Percentiles rank a stretch among this genome's conserved stretches.
phyloP scores from a whole-genome alignment of 2,329 filamentous ascomycete species.

The Lachnellula hyalina region DNA sequence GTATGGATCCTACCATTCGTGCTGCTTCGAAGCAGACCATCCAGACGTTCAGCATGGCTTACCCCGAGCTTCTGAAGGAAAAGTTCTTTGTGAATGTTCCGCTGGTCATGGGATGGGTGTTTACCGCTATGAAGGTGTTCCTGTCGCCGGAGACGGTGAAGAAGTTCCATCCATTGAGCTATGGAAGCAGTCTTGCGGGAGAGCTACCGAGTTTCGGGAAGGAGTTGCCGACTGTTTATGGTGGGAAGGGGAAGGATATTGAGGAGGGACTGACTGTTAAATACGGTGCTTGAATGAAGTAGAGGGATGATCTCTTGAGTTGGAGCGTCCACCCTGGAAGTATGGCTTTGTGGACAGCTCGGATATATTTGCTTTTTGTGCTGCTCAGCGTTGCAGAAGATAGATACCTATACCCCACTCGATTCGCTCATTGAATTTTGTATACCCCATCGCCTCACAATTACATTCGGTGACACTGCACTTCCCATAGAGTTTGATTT shows the following conservation, averaged over 20 bases:
- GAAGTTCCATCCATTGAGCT: slow-evolving; percentile 74
- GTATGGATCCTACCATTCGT: slow-evolving; percentile 72
- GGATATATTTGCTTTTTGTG: not conserved
- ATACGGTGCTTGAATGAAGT: slow-evolving; percentile 16
- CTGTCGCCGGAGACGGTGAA: slow-evolving; percentile 67
- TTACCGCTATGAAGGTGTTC: slow-evolving; percentile 69
- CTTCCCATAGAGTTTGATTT: no score
- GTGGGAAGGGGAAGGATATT: slow-evolving; percentile 58
- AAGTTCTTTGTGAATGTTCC: slow-evolving; percentile 97
- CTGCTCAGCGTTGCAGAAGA: not conserved
- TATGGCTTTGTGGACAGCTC: not conserved
- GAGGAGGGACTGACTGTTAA: slow-evolving; percentile 29
- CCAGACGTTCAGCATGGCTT: slow-evolving; percentile 71
- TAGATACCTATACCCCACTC: not conserved
- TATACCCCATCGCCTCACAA: not conserved
- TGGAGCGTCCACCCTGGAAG: no score
- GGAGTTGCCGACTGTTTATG: slow-evolving; percentile 70
- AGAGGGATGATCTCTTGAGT: not conserved
- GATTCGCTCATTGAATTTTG: not conserved
- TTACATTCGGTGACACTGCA: not conserved
- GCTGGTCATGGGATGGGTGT: slow-evolving; percentile 83
- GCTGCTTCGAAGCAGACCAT: slow-evolving; percentile 76
- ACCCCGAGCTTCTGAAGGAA: slow-evolving; percentile 81
- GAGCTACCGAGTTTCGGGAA: slow-evolving; percentile 55
- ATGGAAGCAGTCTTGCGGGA: slow-evolving; percentile 62